A percentile compares a stretch with the other conserved stretches of the same genome.
Conservation (phyloP, 2,329 filamentous ascomycete species). For the Fusarium protoensiforme region DNA sequence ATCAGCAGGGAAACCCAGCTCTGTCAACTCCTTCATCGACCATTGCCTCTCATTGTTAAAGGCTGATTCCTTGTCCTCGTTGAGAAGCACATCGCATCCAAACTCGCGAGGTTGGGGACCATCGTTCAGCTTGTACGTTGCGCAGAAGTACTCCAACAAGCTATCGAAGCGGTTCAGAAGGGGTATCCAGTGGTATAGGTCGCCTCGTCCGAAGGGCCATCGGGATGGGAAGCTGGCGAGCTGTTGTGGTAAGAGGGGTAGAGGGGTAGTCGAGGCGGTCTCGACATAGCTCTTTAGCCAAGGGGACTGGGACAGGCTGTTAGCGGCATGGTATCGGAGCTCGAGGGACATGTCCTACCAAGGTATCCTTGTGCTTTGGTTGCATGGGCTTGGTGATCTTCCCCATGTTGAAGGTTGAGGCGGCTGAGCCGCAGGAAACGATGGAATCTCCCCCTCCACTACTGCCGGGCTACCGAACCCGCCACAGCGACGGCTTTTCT, state of each 20-base stretch:
- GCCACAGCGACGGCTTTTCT: constrained; percentile 55
- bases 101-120: constrained; percentile 87
- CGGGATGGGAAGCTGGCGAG: constrained; percentile 84
- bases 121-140: constrained; percentile 80
- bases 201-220: constrained; percentile 96
- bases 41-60: constrained; percentile 61
- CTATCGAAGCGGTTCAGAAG: constrained; percentile 93
- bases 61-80: constrained; percentile 63
- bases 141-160: constrained; percentile 84
- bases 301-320: constrained; percentile 72
- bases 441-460: constrained; percentile 69
- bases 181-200: constrained; percentile 98
- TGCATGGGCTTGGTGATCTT: constrained; percentile 76
- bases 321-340: constrained; percentile 34
- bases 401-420: constrained; percentile 69
- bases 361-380: constrained; percentile 73
- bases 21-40: constrained; percentile 58
- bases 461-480: constrained; percentile 51
- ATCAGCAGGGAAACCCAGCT: constrained; percentile 75
- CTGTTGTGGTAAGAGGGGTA: constrained; percentile 81
- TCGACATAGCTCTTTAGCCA: constrained; percentile 86
- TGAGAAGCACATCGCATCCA: constrained; percentile 70
- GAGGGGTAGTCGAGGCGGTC: constrained; percentile 72
- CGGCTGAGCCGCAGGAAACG: constrained; percentile 67
- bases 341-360: constrained; percentile 59